These are phyloP conservation scores for Yamadazyma atlantica DNA, from an alignment of 1,139 yeast species.

Conservation along the genomic window DNA sequence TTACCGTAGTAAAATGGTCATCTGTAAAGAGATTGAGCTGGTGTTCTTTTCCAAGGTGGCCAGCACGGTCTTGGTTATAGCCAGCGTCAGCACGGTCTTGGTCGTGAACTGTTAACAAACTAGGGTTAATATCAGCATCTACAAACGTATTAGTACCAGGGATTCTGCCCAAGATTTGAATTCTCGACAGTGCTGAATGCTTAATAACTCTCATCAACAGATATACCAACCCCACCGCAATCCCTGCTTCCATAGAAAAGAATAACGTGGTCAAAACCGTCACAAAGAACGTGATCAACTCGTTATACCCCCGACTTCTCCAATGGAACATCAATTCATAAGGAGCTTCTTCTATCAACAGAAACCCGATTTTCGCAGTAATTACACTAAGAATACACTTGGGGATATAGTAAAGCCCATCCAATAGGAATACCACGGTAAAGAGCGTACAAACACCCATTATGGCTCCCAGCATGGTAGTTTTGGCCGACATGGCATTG, in stretches of 20 bases:
- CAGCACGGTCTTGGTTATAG: conserved; percentile 1
- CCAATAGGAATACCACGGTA: conserved; percentile 61
- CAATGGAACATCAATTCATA: conserved; percentile 73
- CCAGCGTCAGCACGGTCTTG: conserved; percentile 1
- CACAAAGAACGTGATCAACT: conserved; percentile 68
- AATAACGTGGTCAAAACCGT: conserved; percentile 73
- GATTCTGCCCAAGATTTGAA: conserved; percentile 81
- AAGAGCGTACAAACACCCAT: conserved; percentile 74
- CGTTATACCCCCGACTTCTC: conserved; percentile 73
- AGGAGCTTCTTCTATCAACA: conserved; percentile 85
- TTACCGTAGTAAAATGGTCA: conserved; percentile 36
- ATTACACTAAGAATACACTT: conserved; percentile 79
- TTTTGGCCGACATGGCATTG: conserved; percentile 81
- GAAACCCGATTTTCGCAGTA: conserved; percentile 75
- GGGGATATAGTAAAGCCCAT: conserved; percentile 72
- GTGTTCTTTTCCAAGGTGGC: conserved; percentile 5
- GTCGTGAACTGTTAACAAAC: conserved; percentile 7
- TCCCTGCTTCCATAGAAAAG: conserved; percentile 88
- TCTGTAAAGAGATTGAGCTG: conserved; percentile 38
- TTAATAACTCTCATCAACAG: conserved; percentile 78
- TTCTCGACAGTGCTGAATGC: conserved; percentile 84
- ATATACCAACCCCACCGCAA: conserved; percentile 78
- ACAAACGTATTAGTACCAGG: conserved; percentile 77
- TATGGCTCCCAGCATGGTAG: conserved; percentile 79
- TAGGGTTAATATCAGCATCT: conserved; percentile 63